Evolutionary conservation across 352 stramenopile species (phyloP).

Genomic region (Globisporangium spiculum): DNA sequence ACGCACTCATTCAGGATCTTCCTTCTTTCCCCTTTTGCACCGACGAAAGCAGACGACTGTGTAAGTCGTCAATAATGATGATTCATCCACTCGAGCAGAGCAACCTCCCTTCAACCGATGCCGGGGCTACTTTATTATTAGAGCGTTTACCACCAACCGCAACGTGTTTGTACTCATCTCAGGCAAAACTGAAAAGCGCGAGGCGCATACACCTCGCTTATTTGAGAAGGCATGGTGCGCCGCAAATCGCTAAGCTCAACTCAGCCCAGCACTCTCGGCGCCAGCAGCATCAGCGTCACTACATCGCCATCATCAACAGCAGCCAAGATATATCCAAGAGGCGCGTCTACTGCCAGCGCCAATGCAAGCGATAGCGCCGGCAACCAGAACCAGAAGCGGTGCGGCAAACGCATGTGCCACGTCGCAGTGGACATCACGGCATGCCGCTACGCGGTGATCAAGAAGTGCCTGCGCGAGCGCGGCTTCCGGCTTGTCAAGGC

Average conservation of each 20-base stretch:
- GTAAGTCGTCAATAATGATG: too few species aligned
- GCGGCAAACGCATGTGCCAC: conserved; percentile 15
- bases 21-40: too few species aligned
- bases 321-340: neutral
- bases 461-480: conserved; percentile 34
- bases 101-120: too few species aligned
- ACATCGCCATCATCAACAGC: neutral
- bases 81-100: too few species aligned
- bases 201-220: too few species aligned
- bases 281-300: neutral
- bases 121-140: too few species aligned
- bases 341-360: neutral
- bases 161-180: too few species aligned
- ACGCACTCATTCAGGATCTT: too few species aligned
- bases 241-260: conserved; percentile 2
- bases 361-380: neutral
- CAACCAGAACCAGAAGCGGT: neutral
- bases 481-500: conserved; percentile 43
- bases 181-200: too few species aligned
- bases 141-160: too few species aligned
- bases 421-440: conserved; percentile 39
- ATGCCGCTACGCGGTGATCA: conserved; percentile 47
- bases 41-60: too few species aligned
- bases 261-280: neutral
- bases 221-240: neutral